Conservation (phyloP, 768 basidiomycete species). For the Grammothele lineata region DNA sequence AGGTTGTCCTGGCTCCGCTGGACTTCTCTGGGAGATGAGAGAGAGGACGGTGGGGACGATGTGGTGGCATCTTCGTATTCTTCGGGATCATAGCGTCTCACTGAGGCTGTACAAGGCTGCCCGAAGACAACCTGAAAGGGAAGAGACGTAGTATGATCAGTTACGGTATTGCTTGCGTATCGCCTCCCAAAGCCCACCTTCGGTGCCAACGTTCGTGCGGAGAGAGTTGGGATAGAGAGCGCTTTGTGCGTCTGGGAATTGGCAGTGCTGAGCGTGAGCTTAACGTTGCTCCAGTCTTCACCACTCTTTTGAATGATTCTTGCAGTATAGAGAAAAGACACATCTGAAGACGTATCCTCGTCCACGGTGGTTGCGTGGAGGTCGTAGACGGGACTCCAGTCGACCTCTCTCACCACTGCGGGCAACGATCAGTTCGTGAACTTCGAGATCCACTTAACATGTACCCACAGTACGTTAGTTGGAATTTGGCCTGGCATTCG, state of each 20-base stretch:
- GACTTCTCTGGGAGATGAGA: not conserved
- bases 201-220: not conserved
- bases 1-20: not conserved
- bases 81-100: no score
- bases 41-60: not conserved
- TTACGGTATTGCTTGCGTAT: no score
- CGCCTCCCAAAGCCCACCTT: no score
- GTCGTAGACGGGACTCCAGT: constrained; percentile 56
- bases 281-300: constrained; percentile 53
- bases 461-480: constrained; percentile 40
- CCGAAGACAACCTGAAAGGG: not conserved
- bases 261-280: constrained; percentile 51
- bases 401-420: constrained; percentile 46
- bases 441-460: not conserved
- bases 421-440: not conserved
- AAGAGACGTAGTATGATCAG: no score
- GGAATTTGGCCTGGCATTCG: constrained; percentile 33
- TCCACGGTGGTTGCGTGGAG: constrained; percentile 47
- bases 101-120: no score
- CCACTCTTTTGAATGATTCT: constrained; percentile 51
- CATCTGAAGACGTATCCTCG: constrained; percentile 39
- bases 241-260: constrained; percentile 30
- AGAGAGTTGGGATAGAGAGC: constrained; percentile 16
- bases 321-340: constrained; percentile 53
- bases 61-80: no score